Base-by-base conservation (phyloP, 2,329 filamentous ascomycete genomes). In the Colletotrichum sp. region DNA sequence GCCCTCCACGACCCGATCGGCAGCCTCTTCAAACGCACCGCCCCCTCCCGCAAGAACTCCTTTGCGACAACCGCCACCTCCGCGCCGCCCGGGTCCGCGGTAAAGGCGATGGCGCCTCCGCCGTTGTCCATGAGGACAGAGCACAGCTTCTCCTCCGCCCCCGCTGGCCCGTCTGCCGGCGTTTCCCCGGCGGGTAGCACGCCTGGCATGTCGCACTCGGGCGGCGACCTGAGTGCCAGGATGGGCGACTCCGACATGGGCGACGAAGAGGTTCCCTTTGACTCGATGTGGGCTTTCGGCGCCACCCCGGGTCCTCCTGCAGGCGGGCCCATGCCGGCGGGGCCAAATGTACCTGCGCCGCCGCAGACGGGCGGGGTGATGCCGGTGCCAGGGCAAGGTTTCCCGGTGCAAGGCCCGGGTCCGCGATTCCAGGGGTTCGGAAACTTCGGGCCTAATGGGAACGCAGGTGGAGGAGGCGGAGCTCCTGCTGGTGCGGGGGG, bases 261-360 rank as follows among this genome's bases (percentile, higher is more conserved):
- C 8, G 84, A 87, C 13, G 78, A 81, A 7, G 84, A 85, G 69
- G 82, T 86, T 62, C 82, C 85, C 57, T 84, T 86, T 66, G 84
- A 86, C 57, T 81, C 78, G 68, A 73, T 86, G 30, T 86, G 84
- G 84, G 79, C 80, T 15, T 80, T 78, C 74, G 62, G 78, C 19
- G 34, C 66, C 27, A 68, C 59, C 12, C 59, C 71, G 22, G 67
- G 30, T 39, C 25, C 44, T 52, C 44, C 32, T 15, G n/a, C 29
- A 5, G 57, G 63, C 39, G 64, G 68, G 1, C 12, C 73, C 44
- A 52, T 55, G 11, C 27, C 57, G 16, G 29, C 25, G 30, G 65
- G 39, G 2, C 16, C 65, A 25, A 30, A 12, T 63, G 39, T 27
- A 12, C 64, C 64, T 8, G 57, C 34, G 22, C 52, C 27, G n/a